These are phyloP conservation scores for Eremothecium coryli DNA, from an alignment of 1,139 yeast genomes.

Conservation along the genomic window DNA sequence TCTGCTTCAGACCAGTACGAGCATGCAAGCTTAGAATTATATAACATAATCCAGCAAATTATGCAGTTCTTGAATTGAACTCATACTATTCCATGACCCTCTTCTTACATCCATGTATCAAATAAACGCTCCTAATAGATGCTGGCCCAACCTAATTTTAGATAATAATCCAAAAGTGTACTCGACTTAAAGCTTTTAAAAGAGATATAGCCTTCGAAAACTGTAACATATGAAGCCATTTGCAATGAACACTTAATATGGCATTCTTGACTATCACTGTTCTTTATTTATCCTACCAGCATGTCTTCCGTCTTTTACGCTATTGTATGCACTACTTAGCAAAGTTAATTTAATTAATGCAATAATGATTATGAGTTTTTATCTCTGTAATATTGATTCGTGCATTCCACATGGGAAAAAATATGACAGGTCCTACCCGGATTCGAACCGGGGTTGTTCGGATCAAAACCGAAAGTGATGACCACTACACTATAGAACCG, in stretches of 20 bases:
- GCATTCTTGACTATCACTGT: too few species aligned
- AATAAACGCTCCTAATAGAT: not conserved
- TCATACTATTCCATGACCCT: too few species aligned
- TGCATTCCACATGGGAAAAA: too few species aligned
- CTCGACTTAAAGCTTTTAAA: not conserved
- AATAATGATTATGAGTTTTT: too few species aligned
- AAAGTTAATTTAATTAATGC: too few species aligned
- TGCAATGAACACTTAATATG: too few species aligned
- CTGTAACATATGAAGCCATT: too few species aligned
- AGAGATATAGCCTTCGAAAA: not conserved
- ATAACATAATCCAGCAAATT: constrained; percentile 73
- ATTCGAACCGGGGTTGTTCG: constrained; percentile 92
- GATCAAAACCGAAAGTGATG: constrained; percentile 64
- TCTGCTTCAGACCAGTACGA: constrained; percentile 33
- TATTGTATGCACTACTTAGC: too few species aligned
- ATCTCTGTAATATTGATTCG: too few species aligned
- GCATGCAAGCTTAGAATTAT: constrained; percentile 62
- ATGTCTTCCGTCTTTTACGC: too few species aligned
- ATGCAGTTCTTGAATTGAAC: constrained; percentile 34
- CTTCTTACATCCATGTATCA: not conserved
- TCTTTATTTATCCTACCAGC: too few species aligned
- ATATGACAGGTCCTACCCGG: constrained; percentile 78
- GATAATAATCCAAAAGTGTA: not conserved
- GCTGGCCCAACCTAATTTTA: not conserved
- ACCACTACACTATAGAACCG: constrained; percentile 36